A percentile compares a stretch with the other conserved stretches of the same genome.
phyloP scores from a whole-genome alignment of 176 grass and related monocot genomes.

The Urochloa ruziziensis region DNA sequence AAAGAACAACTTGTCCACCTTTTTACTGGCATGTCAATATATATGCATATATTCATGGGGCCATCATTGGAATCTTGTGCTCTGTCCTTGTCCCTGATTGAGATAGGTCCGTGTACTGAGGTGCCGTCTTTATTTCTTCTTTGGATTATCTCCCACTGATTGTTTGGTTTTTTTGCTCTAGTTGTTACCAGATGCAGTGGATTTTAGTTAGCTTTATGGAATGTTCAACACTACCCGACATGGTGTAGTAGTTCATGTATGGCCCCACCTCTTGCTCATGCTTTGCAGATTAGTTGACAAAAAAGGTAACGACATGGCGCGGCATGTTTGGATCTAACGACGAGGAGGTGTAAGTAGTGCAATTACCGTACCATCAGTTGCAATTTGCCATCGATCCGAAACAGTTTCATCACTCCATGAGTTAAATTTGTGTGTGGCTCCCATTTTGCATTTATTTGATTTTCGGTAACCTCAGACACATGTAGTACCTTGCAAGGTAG shows the following conservation, averaged over 20 bases:
- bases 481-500: background rate
- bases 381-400: background rate
- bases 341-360: background rate
- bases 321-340: background rate
- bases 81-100: slow-evolving; percentile 8
- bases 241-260: slow-evolving; percentile 3
- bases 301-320: background rate
- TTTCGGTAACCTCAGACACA: background rate
- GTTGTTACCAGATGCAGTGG: background rate
- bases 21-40: background rate
- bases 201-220: background rate
- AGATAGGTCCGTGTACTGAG: background rate
- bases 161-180: background rate
- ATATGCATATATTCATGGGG: background rate
- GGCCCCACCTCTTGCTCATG: background rate
- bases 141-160: background rate
- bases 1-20: background rate
- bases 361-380: background rate
- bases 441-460: background rate
- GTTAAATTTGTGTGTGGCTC: background rate
- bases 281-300: background rate
- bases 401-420: no score
- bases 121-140: background rate
- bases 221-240: background rate
- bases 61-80: background rate